A percentile compares a stretch with the other conserved stretches of the same genome.
These are phyloP conservation scores for Byssothecium circinans DNA, from an alignment of 2,329 filamentous ascomycete species.

Conservation along the genomic window DNA sequence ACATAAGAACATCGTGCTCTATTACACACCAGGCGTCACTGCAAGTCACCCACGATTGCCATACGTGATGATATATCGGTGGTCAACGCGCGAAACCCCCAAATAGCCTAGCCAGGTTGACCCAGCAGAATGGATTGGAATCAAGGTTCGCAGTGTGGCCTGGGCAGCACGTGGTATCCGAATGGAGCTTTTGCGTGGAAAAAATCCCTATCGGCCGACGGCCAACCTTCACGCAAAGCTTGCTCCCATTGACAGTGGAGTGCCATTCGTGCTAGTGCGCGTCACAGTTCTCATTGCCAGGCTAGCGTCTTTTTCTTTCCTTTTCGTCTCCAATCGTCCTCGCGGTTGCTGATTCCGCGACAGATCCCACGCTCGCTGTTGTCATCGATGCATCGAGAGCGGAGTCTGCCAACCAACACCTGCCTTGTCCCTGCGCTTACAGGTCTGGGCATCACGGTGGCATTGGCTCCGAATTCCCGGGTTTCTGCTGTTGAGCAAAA, in stretches of 20 bases:
- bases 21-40: no score
- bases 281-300: no score
- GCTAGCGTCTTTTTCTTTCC: background rate
- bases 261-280: no score
- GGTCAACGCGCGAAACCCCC: slow-evolving; percentile 10
- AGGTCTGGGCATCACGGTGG: no score
- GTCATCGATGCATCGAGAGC: no score
- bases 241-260: background rate
- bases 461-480: slow-evolving; percentile 4
- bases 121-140: slow-evolving; percentile 30
- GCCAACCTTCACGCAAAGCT: background rate
- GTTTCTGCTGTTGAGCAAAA: slow-evolving; percentile 4
- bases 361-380: slow-evolving; percentile 3
- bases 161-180: slow-evolving; percentile 21
- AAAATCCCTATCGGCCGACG: no score
- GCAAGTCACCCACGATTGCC: slow-evolving; percentile 16
- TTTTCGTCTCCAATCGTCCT: background rate
- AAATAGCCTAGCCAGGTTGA: slow-evolving; percentile 7
- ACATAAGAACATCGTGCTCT: no score
- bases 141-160: slow-evolving; percentile 27
- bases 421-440: slow-evolving; percentile 12
- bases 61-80: slow-evolving; percentile 12
- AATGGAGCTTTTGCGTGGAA: background rate
- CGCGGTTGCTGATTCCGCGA: background rate
- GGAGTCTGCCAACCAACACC: background rate